Evolutionary conservation across 164 flowering plant species (phyloP), one percentile per base, ranked within the genome.

Genomic region (Brasenia schreberi): DNA sequence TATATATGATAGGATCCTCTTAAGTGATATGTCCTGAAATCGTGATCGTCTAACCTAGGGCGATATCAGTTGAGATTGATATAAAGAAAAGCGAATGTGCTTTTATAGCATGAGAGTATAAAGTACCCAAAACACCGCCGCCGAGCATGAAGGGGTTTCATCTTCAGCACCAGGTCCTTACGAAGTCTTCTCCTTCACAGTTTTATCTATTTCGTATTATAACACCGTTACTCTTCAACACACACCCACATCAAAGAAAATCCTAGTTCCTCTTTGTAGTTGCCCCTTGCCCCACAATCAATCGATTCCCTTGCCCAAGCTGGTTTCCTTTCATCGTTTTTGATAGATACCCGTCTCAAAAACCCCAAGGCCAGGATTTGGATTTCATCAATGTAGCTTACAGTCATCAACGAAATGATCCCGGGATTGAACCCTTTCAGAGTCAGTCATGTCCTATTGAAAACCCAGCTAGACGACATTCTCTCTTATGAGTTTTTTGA

Each of bases 341-440:
- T 49, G 56, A 14, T 14, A 9, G 56, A 49, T 2, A 49, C 12
- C 56, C 56, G 16, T 7, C 16, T 14, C 87, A 85, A 6, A 85
- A 83, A 59, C 88, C 89, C 33, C 87, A 71, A 77, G 98, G 97
- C 16, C 89, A 83, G 66, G 98, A 90, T 70, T 83, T 87, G 27
- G 97, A 93, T 73, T 87, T 82, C 61, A 74, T 93, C n/a, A 90
- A 84, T 69, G 83, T 93, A 44, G 92, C 83, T 6, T 75, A 88
- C 65, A 93, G 97, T 70, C 94, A 90, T 74, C 11, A 72, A 77
- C 44, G 5, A 65, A 5, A 56, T 88, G 18, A 75, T 86, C 3
- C 44, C 77, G n/a, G 72, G 75, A 64, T 70, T 90, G 43, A 84
- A 78, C 12, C 77, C 90, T 17, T 85, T 86, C 64, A 76, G 97